A percentile compares a stretch with the other conserved stretches of the same genome.
These are phyloP conservation scores for Phymatotrichopsis omnivora DNA, from an alignment of 2,329 filamentous ascomycete species.

Conservation along the genomic window DNA sequence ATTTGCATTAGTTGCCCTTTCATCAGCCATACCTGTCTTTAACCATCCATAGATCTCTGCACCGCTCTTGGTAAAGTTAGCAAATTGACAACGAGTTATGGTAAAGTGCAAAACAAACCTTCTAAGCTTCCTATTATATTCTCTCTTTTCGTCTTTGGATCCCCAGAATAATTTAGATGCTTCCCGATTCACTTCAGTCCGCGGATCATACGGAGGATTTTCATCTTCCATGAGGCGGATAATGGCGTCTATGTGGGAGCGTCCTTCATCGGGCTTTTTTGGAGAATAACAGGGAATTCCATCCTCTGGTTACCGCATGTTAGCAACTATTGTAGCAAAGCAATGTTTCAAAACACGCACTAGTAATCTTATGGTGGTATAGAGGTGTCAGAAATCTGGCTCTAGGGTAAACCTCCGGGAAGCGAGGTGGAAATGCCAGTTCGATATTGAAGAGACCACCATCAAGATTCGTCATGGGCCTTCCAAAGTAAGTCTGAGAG, in stretches of 20 bases:
- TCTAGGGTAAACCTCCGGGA: constrained; percentile 80
- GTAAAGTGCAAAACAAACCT: constrained; percentile 49
- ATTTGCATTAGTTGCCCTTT: neutral
- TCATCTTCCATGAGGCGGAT: constrained; percentile 79
- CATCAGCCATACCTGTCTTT: constrained; percentile 33
- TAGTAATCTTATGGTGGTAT: constrained; percentile 79
- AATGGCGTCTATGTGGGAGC: constrained; percentile 73
- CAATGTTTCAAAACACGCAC: constrained; percentile 29
- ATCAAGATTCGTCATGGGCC: constrained; percentile 86
- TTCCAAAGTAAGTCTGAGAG: constrained; percentile 73
- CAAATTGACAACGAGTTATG: neutral
- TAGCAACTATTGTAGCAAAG: neutral
- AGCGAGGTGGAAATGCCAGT: constrained; percentile 69
- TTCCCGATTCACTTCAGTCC: constrained; percentile 76
- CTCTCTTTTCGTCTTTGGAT: constrained; percentile 62
- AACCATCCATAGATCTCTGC: constrained; percentile 29
- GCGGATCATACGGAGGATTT: constrained; percentile 76
- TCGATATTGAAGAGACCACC: constrained; percentile 79
- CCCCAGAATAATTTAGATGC: constrained; percentile 85
- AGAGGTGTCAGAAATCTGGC: constrained; percentile 69
- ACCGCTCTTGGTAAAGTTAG: constrained; percentile 19
- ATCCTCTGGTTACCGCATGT: constrained; percentile 37
- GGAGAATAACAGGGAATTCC: constrained; percentile 77
- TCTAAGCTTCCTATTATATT: constrained; percentile 71
- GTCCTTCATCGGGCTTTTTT: constrained; percentile 62